Conservation (phyloP, 2,329 filamentous ascomycete species). For the Stachybotrys echinatus region DNA sequence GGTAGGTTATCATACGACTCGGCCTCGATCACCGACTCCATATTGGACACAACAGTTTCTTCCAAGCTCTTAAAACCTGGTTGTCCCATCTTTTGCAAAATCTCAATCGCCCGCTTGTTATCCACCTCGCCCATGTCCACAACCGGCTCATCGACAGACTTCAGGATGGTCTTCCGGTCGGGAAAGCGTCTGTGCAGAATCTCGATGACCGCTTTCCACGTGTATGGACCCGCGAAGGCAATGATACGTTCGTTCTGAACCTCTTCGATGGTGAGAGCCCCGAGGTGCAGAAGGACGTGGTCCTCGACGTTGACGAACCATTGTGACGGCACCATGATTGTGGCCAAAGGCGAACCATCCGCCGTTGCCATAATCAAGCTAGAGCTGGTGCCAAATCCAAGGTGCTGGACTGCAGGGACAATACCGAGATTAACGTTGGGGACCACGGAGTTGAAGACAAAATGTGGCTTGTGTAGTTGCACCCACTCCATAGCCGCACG, state of each 20-base stretch:
- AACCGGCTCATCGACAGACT: neutral
- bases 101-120: slow-evolving; percentile 8
- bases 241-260: slow-evolving; percentile 45
- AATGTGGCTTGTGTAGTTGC: slow-evolving; percentile 21
- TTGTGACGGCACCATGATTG: slow-evolving; percentile 17
- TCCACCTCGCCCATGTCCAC: neutral
- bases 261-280: slow-evolving; percentile 37
- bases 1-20: neutral
- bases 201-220: slow-evolving; percentile 32
- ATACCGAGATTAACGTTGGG: neutral
- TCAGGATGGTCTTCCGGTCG: neutral
- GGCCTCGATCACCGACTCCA: neutral
- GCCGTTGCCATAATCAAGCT: neutral
- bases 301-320: slow-evolving; percentile 41
- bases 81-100: slow-evolving; percentile 8
- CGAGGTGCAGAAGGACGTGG: slow-evolving; percentile 41
- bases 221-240: slow-evolving; percentile 40
- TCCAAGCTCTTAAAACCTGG: neutral
- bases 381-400: neutral
- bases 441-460: slow-evolving; percentile 12
- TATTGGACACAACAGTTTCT: neutral
- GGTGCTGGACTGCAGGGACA: neutral
- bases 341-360: neutral
- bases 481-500: slow-evolving; percentile 28
- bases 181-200: slow-evolving; percentile 12